A percentile compares a stretch with the other conserved stretches of the same genome.
phyloP scores from a whole-genome alignment of 257 asterid species.

The Osmanthus fragrans region DNA sequence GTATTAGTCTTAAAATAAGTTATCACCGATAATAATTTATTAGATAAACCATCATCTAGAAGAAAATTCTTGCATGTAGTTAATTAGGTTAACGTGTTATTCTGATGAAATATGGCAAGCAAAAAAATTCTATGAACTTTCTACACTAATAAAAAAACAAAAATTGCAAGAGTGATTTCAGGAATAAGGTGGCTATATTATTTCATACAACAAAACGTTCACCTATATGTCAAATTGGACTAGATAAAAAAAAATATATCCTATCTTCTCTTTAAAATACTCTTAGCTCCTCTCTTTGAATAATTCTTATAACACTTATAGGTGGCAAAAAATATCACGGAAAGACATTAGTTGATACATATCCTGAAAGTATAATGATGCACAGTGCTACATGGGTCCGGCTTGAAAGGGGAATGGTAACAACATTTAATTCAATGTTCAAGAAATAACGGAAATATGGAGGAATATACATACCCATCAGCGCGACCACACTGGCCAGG shows the following conservation, averaged over 20 bases:
- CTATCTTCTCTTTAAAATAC: neutral
- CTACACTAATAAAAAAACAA: too few species aligned
- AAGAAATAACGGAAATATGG: neutral
- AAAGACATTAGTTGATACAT: neutral
- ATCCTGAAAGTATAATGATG: neutral
- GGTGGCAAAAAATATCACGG: neutral
- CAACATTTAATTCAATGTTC: neutral
- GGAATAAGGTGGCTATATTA: neutral
- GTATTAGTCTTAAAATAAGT: neutral
- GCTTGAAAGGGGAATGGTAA: neutral
- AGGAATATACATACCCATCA: slow-evolving; percentile 33
- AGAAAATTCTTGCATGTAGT: neutral
- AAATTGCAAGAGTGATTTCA: neutral
- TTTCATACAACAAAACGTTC: neutral
- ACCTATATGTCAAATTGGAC: neutral
- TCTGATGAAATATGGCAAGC: neutral
- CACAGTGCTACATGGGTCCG: neutral
- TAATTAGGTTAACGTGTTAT: neutral
- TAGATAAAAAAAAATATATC: too few species aligned
- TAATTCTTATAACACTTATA: neutral
- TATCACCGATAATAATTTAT: too few species aligned
- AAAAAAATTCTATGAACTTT: too few species aligned
- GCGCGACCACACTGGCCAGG: slow-evolving; percentile 52
- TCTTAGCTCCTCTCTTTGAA: neutral
- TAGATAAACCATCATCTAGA: neutral